Evolutionary conservation across 768 basidiomycete species (phyloP).

Genomic region (Tylopilus felleus): DNA sequence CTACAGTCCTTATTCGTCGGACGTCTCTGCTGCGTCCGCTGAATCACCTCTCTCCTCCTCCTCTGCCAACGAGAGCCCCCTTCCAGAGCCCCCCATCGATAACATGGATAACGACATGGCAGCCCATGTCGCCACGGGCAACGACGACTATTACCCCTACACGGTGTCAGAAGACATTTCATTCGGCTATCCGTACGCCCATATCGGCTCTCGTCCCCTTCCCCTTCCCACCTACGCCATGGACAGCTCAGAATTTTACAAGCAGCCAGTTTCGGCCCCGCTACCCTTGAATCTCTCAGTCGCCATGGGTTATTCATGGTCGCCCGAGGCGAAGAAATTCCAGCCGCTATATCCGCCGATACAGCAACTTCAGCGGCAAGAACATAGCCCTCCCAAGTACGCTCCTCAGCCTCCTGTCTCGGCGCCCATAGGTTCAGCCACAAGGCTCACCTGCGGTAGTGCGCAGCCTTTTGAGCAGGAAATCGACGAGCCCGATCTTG

Average conservation of each 20-base stretch:
- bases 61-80: slow-evolving; percentile 39
- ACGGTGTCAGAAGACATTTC: slow-evolving; percentile 24
- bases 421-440: slow-evolving; percentile 8
- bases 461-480: slow-evolving; percentile 23
- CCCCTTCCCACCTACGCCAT: slow-evolving; percentile 22
- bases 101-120: slow-evolving; percentile 29
- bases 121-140: slow-evolving; percentile 22
- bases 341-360: slow-evolving; percentile 35
- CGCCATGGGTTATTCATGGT: slow-evolving; percentile 33
- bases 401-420: slow-evolving; percentile 12
- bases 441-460: slow-evolving; percentile 13
- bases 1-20: slow-evolving; percentile 38
- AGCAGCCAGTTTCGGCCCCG: slow-evolving; percentile 33
- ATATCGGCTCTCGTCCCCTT: slow-evolving; percentile 21
- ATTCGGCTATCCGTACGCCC: slow-evolving; percentile 22
- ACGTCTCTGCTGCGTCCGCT: slow-evolving; percentile 33
- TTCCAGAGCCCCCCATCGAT: slow-evolving; percentile 37
- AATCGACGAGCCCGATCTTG: slow-evolving; percentile 26
- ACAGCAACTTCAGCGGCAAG: slow-evolving; percentile 29
- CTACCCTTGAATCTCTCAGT: slow-evolving; percentile 31
- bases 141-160: slow-evolving; percentile 31
- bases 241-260: slow-evolving; percentile 28
- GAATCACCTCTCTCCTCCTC: slow-evolving; percentile 41
- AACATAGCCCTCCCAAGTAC: slow-evolving; percentile 22
- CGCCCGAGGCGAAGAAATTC: slow-evolving; percentile 33